Evolutionary conservation across 2,329 filamentous ascomycete genomes (phyloP).

Genomic region (Microascus cirrosus): DNA sequence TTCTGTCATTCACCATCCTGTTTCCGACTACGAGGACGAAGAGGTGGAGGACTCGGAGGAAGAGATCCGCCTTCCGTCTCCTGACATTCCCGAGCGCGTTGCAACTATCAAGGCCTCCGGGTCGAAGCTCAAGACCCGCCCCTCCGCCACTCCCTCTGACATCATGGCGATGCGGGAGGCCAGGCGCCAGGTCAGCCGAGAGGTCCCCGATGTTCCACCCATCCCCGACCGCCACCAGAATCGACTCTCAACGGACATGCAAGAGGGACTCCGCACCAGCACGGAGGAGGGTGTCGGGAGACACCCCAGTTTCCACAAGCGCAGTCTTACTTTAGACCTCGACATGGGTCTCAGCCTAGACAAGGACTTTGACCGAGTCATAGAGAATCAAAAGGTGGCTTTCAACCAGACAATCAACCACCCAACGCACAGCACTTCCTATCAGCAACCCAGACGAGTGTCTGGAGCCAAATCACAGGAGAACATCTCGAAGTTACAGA

Average conservation of each 20-base stretch:
- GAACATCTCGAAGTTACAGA: slow-evolving; percentile 7
- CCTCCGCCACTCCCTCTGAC: slow-evolving; percentile 80
- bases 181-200: slow-evolving; percentile 73
- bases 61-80: slow-evolving; percentile 38
- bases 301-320: slow-evolving; percentile 65
- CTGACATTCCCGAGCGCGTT: slow-evolving; percentile 65
- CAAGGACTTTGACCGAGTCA: slow-evolving; percentile 87
- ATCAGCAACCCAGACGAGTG: slow-evolving; percentile 30
- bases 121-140: slow-evolving; percentile 77
- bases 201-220: slow-evolving; percentile 42
- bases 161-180: slow-evolving; percentile 75
- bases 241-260: slow-evolving; percentile 38
- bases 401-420: slow-evolving; percentile 21
- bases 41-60: slow-evolving; percentile 23
- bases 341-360: slow-evolving; percentile 81
- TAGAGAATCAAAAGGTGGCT: slow-evolving; percentile 92
- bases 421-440: slow-evolving; percentile 13
- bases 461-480: slow-evolving; percentile 16
- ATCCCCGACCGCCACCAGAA: slow-evolving; percentile 51
- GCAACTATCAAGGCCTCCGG: slow-evolving; percentile 86
- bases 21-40: slow-evolving; percentile 31
- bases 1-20: slow-evolving; percentile 76
- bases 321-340: slow-evolving; percentile 72
- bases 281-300: slow-evolving; percentile 39
- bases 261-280: slow-evolving; percentile 22